phyloP scores from a whole-genome alignment of 2,329 filamentous ascomycete species.

The Tolypocladium guangdongense region DNA sequence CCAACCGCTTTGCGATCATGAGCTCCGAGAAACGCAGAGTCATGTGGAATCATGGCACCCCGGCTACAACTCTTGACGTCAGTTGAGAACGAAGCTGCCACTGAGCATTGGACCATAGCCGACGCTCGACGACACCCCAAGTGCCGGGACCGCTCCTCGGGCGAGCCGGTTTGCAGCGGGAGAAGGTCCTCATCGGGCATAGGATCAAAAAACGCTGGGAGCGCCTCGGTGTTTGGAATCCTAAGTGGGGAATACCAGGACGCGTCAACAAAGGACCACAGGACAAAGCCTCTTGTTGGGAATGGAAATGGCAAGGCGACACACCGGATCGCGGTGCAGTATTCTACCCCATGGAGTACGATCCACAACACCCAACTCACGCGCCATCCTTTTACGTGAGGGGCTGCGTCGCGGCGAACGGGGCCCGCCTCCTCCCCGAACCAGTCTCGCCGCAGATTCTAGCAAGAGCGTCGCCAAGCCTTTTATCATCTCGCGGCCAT shows the following conservation, averaged over 20 bases:
- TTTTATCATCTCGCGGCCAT: not conserved
- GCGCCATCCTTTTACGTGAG: not conserved
- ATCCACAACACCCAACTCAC: not conserved
- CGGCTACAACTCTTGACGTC: not conserved
- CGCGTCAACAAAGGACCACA: not conserved
- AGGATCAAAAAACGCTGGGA: not conserved
- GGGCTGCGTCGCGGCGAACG: not conserved
- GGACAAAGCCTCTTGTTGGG: not conserved
- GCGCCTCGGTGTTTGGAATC: not conserved
- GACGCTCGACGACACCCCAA: not conserved
- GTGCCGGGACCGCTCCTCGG: too few relatives aligned
- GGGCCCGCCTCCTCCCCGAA: not conserved
- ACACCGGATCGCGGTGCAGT: not conserved
- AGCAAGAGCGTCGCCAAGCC: not conserved
- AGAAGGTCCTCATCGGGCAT: not conserved
- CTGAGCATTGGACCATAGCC: not conserved
- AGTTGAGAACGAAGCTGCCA: not conserved
- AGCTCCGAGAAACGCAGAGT: not conserved
- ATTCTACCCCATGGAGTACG: not conserved
- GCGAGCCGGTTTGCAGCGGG: not conserved
- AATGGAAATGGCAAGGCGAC: slow-evolving; percentile 1
- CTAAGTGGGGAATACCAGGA: not conserved
- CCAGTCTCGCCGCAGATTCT: not conserved
- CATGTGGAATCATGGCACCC: not conserved
- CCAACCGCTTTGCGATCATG: not conserved